Base-by-base conservation (phyloP, 352 stramenopile species). In the Pythium coloratum region DNA sequence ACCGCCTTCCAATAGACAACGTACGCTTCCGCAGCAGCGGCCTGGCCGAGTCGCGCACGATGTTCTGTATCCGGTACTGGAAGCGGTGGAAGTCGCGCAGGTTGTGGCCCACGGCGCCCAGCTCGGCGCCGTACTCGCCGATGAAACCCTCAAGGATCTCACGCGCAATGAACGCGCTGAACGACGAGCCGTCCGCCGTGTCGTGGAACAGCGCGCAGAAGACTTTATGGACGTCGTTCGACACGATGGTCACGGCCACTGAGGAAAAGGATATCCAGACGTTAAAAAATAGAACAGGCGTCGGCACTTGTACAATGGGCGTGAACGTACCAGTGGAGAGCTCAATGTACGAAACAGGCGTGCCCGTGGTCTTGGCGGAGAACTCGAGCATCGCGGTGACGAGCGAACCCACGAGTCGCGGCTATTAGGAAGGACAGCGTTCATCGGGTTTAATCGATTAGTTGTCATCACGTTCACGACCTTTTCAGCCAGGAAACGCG, bases 131-230 rank as follows among this genome's bases (percentile, higher is more conserved):
- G 63, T 93, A 89, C 62, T 95, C 85, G 33, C 73, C 69, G 44
- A 97, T 80, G 55, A 96, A 97, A 3, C 82, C 87, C 14, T 81
- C 75, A 44, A 97, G 72, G 65, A 97, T 82, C 73, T 98, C 90
- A 30, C 82, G 90, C 58, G 90, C 90, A 40, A 98, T 84, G 70
- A 98, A 94, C 20, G 86, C 68, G 44, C 84, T 89, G 72, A 97
- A 97, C 34, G 73, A 80, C 7, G 86, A 66, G 13, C 88, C 81
- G 72, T 97, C 86, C 6, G 66, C 77, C 42, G 83, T 82, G 72
- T 97, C 91, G 75, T 97, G 86, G 69, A 98, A 97, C 64, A 97
- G 81, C 62, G 90, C 92, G 69, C 92, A 97, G 65, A 96, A 97
- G 7, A 97, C 88, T 58, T 97, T 97, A 61, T 92, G 80, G 13